phyloP scores from a whole-genome alignment of 768 basidiomycete genomes.

The Pluteus cervinus region DNA sequence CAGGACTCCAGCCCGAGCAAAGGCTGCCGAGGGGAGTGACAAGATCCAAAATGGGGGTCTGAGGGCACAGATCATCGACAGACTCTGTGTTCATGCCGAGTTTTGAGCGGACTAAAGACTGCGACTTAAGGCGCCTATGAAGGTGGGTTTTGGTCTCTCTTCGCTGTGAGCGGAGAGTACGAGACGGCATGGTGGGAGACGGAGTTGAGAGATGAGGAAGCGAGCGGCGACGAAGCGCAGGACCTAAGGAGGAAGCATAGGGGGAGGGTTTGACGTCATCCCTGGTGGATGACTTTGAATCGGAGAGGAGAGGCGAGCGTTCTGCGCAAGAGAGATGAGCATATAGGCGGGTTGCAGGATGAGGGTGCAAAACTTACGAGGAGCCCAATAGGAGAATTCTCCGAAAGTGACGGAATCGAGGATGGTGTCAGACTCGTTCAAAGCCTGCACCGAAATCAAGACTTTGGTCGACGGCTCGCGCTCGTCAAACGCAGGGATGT shows the following conservation, averaged over 20 bases:
- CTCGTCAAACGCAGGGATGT: conserved; percentile 50
- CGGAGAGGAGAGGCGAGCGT: neutral
- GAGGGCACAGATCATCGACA: conserved; percentile 38
- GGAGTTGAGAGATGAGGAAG: conserved; percentile 32
- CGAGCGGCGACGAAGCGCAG: conserved; percentile 28
- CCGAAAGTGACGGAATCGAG: conserved; percentile 69
- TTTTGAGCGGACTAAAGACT: conserved; percentile 38
- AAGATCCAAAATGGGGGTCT: conserved; percentile 57
- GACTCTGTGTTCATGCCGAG: conserved; percentile 21
- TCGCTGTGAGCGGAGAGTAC: conserved; percentile 17
- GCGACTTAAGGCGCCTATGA: conserved; percentile 38
- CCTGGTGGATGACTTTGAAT: conserved; percentile 1
- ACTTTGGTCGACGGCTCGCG: conserved; percentile 37
- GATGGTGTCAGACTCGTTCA: conserved; percentile 46
- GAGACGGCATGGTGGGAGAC: conserved; percentile 33
- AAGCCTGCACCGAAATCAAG: conserved; percentile 55
- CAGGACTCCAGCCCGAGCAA: conserved; percentile 51
- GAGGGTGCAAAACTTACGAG: conserved; percentile 25
- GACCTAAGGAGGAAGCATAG: neutral
- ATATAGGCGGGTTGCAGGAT: conserved; percentile 4
- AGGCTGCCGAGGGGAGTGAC: conserved; percentile 50
- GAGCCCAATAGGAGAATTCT: conserved; percentile 58
- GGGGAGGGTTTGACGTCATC: neutral
- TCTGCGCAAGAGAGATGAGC: neutral
- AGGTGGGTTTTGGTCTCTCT: conserved; percentile 27